Evolutionary conservation across 768 basidiomycete species (phyloP), one percentile per base, ranked within the genome.

Genomic region (Collybiopsis luxurians): DNA sequence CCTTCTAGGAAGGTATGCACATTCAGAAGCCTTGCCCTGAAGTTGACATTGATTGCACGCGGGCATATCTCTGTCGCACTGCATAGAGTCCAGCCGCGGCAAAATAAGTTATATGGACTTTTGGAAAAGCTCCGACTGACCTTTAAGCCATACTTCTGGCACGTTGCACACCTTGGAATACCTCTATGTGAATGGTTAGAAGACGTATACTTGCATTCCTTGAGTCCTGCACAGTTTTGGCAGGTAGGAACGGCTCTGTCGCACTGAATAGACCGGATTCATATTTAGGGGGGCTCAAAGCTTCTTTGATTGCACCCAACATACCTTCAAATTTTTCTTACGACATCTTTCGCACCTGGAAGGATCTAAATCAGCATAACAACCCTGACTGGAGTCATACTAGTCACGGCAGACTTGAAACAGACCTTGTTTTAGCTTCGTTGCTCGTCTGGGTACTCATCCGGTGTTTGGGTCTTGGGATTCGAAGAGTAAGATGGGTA

Each of bases 61-160:
- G 19, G 53, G 53, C 43, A 45, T 43, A 54, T 54, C 53, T 54
- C 53, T 42, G 21, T 54, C 53, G 23, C 53, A 54, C 53, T 54
- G n/a, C 5, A 28, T 15, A 7, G 10, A 19, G 23, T 15, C 11
- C 21, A 17, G 11, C 4, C 17, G 23, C 9, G 9, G 12, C n/a
- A 53, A 21, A 42, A 9, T 11, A 30, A 19, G 19, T 28, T 23
- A n/a, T 23, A 28, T 44, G 40, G 15, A 44, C 10, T 17, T 38
- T 49, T 19, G 5, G 5, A 9, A 23, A 34, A 38, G 15, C 24
- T 28, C 13, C 31, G 31, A 34, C 39, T 42, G 24, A 54, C 53
- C 53, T 54, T 54, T 27, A 54, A 45, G 23, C 43, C 43, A 5
- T 54, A 43, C 27, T 54, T 54, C 23, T 54, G 53, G 42, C 53